A percentile compares a stretch with the other conserved stretches of the same genome.
These are phyloP conservation scores for Diaporthe capsici DNA, from an alignment of 2,329 filamentous ascomycete genomes.

Conservation along the genomic window DNA sequence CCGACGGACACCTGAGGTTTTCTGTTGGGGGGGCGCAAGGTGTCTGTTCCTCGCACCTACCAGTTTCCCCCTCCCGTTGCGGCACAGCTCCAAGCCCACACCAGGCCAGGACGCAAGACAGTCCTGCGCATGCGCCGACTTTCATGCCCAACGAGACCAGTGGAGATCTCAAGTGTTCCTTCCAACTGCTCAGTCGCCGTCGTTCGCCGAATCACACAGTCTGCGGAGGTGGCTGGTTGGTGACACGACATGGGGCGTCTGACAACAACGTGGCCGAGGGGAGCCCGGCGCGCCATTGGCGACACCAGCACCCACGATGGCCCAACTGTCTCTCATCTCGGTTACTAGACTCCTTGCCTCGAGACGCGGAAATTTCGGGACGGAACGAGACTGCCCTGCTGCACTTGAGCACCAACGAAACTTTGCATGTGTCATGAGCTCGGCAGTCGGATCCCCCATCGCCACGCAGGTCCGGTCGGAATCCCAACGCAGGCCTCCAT, in stretches of 20 bases:
- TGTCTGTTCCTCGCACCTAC: not conserved
- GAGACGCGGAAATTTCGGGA: not conserved
- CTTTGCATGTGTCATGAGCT: slow-evolving; percentile 32
- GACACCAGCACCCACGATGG: slow-evolving; percentile 12
- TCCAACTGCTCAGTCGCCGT: not conserved
- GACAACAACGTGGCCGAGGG: slow-evolving; percentile 30
- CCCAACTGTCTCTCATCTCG: not conserved
- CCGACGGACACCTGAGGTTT: not conserved
- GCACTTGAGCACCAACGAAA: slow-evolving; percentile 13
- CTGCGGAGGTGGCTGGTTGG: slow-evolving; percentile 19
- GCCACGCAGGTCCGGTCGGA: not conserved
- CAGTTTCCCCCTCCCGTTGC: not conserved
- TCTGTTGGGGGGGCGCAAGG: not conserved
- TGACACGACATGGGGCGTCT: slow-evolving; percentile 31
- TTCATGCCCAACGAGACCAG: not conserved
- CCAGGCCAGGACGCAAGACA: slow-evolving; percentile 2
- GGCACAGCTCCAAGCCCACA: not conserved
- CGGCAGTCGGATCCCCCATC: slow-evolving; percentile 11
- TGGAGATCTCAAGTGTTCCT: not conserved
- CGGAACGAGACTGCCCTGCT: not conserved
- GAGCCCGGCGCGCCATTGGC: not conserved
- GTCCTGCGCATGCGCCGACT: not conserved
- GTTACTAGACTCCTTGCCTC: not conserved
- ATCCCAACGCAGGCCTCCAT: not conserved
- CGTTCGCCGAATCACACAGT: slow-evolving; percentile 10